Evolutionary conservation across 1,284 basidiomycete species (phyloP).

Genomic region (Lentinula novae-zelandiae): DNA sequence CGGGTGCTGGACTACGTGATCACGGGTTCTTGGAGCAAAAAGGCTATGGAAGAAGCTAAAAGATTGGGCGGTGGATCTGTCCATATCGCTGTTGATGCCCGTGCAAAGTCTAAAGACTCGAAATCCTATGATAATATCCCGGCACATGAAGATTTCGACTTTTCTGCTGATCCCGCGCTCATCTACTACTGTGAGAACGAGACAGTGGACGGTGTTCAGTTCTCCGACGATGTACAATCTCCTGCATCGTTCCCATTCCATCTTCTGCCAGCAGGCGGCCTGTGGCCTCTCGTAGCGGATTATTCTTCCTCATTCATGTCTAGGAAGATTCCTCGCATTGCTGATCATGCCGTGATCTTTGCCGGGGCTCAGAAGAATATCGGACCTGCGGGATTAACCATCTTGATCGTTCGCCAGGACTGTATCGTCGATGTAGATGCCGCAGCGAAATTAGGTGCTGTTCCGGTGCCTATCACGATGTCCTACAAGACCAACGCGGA

Average conservation of each 20-base stretch:
- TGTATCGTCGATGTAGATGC: slow-evolving; percentile 86
- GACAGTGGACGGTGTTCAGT: slow-evolving; percentile 96
- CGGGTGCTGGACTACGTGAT: slow-evolving; percentile 82
- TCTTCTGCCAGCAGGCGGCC: slow-evolving; percentile 54
- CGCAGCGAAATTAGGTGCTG: slow-evolving; percentile 70
- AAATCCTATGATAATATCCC: slow-evolving; percentile 83
- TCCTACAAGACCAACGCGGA: slow-evolving; percentile 87
- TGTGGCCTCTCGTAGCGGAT: slow-evolving; percentile 89
- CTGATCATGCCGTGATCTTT: slow-evolving; percentile 90
- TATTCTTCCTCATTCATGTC: slow-evolving; percentile 98
- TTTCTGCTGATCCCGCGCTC: slow-evolving; percentile 79
- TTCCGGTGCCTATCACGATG: slow-evolving; percentile 76
- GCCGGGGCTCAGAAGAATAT: slow-evolving; percentile 99
- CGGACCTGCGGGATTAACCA: slow-evolving; percentile 90
- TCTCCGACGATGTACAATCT: slow-evolving; percentile 52
- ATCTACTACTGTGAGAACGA: slow-evolving; percentile 99
- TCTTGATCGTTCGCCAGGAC: slow-evolving; percentile 91
- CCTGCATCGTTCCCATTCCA: slow-evolving; percentile 84
- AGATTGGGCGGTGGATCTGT: slow-evolving; percentile 59
- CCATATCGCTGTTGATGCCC: slow-evolving; percentile 70
- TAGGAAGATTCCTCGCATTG: slow-evolving; percentile 85
- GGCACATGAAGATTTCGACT: slow-evolving; percentile 67
- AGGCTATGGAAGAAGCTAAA: slow-evolving; percentile 79
- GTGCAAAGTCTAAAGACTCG: slow-evolving; percentile 56
- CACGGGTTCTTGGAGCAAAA: slow-evolving; percentile 89